Base-by-base conservation (phyloP, 1,139 yeast species). In the Cylindricascospora bacillispora region DNA sequence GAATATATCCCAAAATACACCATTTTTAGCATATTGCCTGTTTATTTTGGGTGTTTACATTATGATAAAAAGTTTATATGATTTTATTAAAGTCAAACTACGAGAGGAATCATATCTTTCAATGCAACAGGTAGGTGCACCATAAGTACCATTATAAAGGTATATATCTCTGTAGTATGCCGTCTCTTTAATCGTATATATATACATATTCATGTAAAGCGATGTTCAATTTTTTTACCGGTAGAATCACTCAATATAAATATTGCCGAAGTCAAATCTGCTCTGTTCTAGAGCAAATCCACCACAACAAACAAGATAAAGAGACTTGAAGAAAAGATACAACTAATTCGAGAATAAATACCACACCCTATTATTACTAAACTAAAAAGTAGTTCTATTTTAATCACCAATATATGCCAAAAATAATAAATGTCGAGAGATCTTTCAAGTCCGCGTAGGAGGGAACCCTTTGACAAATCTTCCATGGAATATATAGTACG, bases 401-500 rank as follows among this genome's bases (percentile, higher is more conserved):
- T n/a, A n/a, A n/a, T n/a, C n/a, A n/a, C n/a, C n/a, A n/a, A n/a
- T n/a, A n/a, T n/a, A n/a, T n/a, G n/a, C n/a, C n/a, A n/a, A n/a
- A n/a, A n/a, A n/a, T n/a, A n/a, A n/a, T n/a, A n/a, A n/a, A n/a
- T n/a, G n/a, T n/a, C n/a, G n/a, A n/a, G n/a, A n/a, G n/a, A n/a
- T n/a, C n/a, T n/a, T n/a, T n/a, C n/a, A n/a, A n/a, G n/a, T n/a
- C n/a, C n/a, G n/a, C n/a, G 14, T 9, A 22, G 11, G 6, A n/a
- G n/a, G n/a, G 11, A 18, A 21, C 26, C 39, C 3, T 38, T 46
- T n/a, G 76, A 81, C 45, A 83, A 78, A 45, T 80, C 72, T 35
- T 76, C 86, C 5, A 40, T 77, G 20, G 86, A 80, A 35, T 89
- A 89, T 54, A 75, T 89, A 13, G 38, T 82, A 20, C 66, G 83